Percentiles rank a stretch among this genome's conserved stretches.
Evolutionary conservation across 768 basidiomycete genomes (phyloP).

Genomic region (Serendipita sp.): DNA sequence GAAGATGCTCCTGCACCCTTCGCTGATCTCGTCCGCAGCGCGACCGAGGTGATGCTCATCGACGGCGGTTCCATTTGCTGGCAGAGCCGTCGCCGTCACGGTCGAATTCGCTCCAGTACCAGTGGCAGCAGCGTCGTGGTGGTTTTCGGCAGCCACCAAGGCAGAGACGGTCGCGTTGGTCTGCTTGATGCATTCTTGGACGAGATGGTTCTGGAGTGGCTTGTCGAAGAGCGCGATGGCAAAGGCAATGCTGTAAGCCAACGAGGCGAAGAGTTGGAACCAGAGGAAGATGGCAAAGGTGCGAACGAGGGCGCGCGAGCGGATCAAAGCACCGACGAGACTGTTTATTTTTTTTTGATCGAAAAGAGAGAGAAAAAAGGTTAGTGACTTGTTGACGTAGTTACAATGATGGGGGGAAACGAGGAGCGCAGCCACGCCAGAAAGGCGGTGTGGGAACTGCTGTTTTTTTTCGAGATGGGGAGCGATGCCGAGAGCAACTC

Average conservation of each 20-base stretch:
- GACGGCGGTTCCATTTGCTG: not conserved
- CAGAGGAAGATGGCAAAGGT: slow-evolving; percentile 42
- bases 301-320: slow-evolving; percentile 44
- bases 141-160: slow-evolving; percentile 12
- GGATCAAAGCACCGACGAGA: slow-evolving; percentile 45
- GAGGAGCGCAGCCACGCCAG: too few relatives aligned
- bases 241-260: slow-evolving; percentile 28
- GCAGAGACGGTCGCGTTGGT: slow-evolving; percentile 23
- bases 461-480: too few relatives aligned
- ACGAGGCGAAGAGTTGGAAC: slow-evolving; percentile 33
- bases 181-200: slow-evolving; percentile 30
- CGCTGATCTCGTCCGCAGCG: slow-evolving; percentile 37
- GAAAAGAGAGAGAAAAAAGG: too few relatives aligned
- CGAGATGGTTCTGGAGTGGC: slow-evolving; percentile 30
- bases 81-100: slow-evolving; percentile 18
- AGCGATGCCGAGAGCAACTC: too few relatives aligned
- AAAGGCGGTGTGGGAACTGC: too few relatives aligned
- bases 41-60: slow-evolving; percentile 17
- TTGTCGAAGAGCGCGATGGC: slow-evolving; percentile 37
- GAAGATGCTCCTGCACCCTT: slow-evolving; percentile 20
- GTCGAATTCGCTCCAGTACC: slow-evolving; percentile 25
- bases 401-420: too few relatives aligned
- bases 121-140: not conserved
- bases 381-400: not conserved
- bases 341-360: too few relatives aligned